Conservation (phyloP, 257 asterid genomes). For the Solanum boliviense region DNA sequence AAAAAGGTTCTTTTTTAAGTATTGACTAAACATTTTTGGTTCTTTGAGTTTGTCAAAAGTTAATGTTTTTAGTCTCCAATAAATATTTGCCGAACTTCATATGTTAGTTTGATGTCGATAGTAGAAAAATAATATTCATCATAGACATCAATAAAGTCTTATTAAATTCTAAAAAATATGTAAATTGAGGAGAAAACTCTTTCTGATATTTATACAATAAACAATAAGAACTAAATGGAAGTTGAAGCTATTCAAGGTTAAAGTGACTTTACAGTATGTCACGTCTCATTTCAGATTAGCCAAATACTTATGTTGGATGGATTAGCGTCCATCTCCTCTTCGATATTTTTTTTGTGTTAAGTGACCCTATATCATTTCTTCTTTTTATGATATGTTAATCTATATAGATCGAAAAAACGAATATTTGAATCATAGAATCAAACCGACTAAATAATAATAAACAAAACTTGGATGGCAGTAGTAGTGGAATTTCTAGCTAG, state of each 20-base stretch:
- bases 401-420: too few species aligned
- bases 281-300: background rate
- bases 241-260: fast-evolving
- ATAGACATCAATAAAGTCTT: too few species aligned
- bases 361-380: too few species aligned
- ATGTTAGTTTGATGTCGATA: background rate
- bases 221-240: too few species aligned
- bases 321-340: background rate
- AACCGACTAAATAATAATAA: too few species aligned
- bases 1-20: background rate
- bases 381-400: background rate
- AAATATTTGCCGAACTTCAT: background rate
- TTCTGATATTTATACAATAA: too few species aligned
- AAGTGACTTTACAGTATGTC: fast-evolving
- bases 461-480: background rate
- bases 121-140: too few species aligned
- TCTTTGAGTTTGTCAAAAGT: background rate
- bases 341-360: background rate
- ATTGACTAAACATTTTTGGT: background rate
- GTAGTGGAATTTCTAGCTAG: background rate
- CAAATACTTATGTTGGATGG: background rate
- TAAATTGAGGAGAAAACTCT: background rate
- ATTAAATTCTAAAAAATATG: background rate
- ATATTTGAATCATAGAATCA: too few species aligned
- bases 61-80: background rate